These are phyloP conservation scores for Globisporangium orthogonon DNA, from an alignment of 352 stramenopile species.

Conservation along the genomic window DNA sequence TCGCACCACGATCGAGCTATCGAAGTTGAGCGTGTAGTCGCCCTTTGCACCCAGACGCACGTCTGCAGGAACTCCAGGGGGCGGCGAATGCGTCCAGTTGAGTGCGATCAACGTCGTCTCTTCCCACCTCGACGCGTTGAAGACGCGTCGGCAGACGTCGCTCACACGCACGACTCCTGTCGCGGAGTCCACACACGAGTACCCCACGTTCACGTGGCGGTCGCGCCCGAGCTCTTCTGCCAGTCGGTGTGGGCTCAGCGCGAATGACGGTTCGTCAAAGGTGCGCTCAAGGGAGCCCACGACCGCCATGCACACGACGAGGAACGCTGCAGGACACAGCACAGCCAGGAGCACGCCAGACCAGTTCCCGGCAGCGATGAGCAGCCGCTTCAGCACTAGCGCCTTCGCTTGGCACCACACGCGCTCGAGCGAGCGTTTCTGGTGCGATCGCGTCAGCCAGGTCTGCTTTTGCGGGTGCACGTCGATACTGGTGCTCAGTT, in stretches of 20 bases:
- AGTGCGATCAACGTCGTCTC: neutral
- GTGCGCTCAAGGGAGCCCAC: constrained; percentile 19
- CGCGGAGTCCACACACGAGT: constrained; percentile 1
- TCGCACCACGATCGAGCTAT: constrained; percentile 21
- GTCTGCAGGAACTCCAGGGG: no score
- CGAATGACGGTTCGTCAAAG: constrained; percentile 1
- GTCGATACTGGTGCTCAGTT: neutral
- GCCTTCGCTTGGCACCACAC: neutral
- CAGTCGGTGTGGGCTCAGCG: neutral
- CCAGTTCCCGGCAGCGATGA: neutral
- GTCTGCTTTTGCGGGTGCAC: constrained; percentile 11
- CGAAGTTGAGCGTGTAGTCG: constrained; percentile 18
- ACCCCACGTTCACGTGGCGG: constrained; percentile 3
- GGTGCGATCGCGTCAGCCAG: constrained; percentile 16
- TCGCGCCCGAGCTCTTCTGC: neutral
- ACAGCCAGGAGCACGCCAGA: constrained; percentile 4
- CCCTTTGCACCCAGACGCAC: neutral
- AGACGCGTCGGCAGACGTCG: neutral
- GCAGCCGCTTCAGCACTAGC: neutral
- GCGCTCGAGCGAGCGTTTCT: constrained; percentile 5
- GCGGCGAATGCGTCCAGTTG: neutral
- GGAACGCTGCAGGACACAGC: constrained; percentile 17
- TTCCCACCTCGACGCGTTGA: neutral
- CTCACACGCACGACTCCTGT: neutral
- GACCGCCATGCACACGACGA: constrained; percentile 18